Base-by-base conservation (phyloP, 208 protist genomes). In the Acanthamoeba castellanii region DNA sequence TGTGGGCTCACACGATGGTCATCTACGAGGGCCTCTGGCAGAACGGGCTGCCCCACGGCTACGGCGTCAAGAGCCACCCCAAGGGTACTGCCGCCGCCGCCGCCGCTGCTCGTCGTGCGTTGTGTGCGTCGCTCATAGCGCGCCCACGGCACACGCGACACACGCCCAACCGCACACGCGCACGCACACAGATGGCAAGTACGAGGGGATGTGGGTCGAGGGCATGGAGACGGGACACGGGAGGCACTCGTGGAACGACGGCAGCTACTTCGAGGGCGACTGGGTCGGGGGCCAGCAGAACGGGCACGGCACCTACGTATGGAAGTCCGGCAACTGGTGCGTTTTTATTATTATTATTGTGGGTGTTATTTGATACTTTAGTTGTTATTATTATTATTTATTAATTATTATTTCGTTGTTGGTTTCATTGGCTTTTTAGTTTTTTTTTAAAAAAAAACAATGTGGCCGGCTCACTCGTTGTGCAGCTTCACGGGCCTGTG, bases 21-120 rank as follows among this genome's bases (percentile, higher is more conserved):
- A 42, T 78, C 34, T 87, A 87, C 47, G 78, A 87, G 45, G 78
- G 78, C 52, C 42, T 9, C 20, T 87, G 78, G 78, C 11, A 37
- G 16, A 25, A 87, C 27, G 78, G 45, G 13, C 18, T 34, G 70
- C 70, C 70, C 14, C 30, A 78, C 11, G 70, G 70, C 34, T 45
- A 45, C 34, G 70, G 70, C 70, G 34, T 45, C 70, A 78, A 45
- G 34, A 11, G 16, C 32, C 25, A 78, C 42, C 70, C 70, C 32
- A 78, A 25, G 7, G 70, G 70, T 42, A 78, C 30, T 0, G 3
- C 4, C 5, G 5, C 42, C 42, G 42, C 42, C 42, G 42, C 42
- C n/a, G n/a, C 42, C 42, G 5, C 5, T 3, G 42, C 42, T 45
- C 42, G 5, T 45, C 42, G 42, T 45, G 42, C 5, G 5, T 0